These are phyloP conservation scores for Pichia norvegensis DNA, from an alignment of 1,139 yeast genomes.

Conservation along the genomic window DNA sequence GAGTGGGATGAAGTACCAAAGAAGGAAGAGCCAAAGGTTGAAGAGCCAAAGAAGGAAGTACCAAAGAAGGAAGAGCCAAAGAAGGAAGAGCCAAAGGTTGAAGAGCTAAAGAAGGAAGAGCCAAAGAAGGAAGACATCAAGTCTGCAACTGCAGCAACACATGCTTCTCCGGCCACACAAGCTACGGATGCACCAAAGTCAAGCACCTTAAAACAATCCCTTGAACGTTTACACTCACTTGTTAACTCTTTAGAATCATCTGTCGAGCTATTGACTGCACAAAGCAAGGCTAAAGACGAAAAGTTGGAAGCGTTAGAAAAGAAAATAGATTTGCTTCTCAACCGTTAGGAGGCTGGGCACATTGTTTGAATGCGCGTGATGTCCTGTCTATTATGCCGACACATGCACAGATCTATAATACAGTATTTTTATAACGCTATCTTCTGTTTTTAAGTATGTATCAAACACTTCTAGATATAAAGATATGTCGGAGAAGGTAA, in stretches of 20 bases:
- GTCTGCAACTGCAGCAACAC: slow-evolving; percentile 6
- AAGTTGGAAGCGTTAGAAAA: slow-evolving; percentile 40
- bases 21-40: background rate
- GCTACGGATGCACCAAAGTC: slow-evolving; percentile 3
- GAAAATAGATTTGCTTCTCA: slow-evolving; percentile 34
- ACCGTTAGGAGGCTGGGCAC: too few species aligned
- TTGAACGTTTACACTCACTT: slow-evolving; percentile 53
- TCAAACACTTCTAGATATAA: too few species aligned
- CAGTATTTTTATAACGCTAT: background rate
- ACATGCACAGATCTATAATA: too few species aligned
- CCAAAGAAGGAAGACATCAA: background rate
- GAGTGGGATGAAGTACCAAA: slow-evolving; percentile 11
- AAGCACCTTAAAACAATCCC: slow-evolving; percentile 41
- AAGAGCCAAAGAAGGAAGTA: background rate
- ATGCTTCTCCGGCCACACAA: background rate
- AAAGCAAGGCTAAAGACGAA: slow-evolving; percentile 57
- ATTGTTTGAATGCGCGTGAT: too few species aligned
- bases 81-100: background rate
- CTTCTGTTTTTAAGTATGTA: too few species aligned
- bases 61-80: background rate
- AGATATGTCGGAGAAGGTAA: slow-evolving; percentile 14
- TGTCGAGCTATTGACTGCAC: slow-evolving; percentile 41
- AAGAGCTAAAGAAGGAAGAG: slow-evolving; percentile 4
- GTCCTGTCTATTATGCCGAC: too few species aligned
- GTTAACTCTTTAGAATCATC: slow-evolving; percentile 51